Evolutionary conservation across 2,329 filamentous ascomycete species (phyloP).

Genomic region (Cladosporium sp.): DNA sequence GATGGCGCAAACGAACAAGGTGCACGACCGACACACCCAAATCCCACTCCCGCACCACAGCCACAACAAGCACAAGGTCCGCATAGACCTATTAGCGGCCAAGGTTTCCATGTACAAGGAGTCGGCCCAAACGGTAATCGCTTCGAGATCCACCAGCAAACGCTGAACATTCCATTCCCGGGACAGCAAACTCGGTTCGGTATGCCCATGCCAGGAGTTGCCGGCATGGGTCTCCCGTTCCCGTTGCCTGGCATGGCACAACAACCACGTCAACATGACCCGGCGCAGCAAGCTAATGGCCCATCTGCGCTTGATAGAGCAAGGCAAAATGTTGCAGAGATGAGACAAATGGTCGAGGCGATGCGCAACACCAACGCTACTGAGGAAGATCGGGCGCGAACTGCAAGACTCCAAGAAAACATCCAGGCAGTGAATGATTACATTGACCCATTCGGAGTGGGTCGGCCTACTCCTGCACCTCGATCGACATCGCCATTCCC

Average conservation of each 20-base stretch:
- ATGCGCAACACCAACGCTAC: constrained; percentile 24
- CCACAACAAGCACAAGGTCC: constrained; percentile 15
- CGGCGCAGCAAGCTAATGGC: constrained; percentile 12
- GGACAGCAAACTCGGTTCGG: constrained; percentile 13
- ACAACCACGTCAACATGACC: constrained; percentile 5
- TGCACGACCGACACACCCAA: not conserved
- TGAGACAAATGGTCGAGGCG: constrained; percentile 34
- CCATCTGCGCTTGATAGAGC: constrained; percentile 34
- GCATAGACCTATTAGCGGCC: constrained; percentile 24
- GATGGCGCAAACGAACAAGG: not conserved
- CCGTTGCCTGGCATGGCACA: constrained; percentile 18
- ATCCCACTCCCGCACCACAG: not conserved
- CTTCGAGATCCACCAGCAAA: constrained; percentile 34
- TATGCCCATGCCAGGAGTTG: not conserved
- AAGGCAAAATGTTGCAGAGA: constrained; percentile 34
- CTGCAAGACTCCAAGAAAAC: constrained; percentile 28
- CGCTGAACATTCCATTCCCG: constrained; percentile 22
- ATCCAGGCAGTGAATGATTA: constrained; percentile 31
- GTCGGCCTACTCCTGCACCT: constrained; percentile 7
- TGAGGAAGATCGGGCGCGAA: constrained; percentile 29
- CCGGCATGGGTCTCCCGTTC: constrained; percentile 19
- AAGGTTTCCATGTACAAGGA: constrained; percentile 33
- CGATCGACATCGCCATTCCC: constrained; percentile 15
- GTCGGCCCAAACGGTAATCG: constrained; percentile 32
- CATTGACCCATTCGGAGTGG: constrained; percentile 32